Conservation (phyloP, 2,329 filamentous ascomycete species). For the Colletotrichum brevisporum region DNA sequence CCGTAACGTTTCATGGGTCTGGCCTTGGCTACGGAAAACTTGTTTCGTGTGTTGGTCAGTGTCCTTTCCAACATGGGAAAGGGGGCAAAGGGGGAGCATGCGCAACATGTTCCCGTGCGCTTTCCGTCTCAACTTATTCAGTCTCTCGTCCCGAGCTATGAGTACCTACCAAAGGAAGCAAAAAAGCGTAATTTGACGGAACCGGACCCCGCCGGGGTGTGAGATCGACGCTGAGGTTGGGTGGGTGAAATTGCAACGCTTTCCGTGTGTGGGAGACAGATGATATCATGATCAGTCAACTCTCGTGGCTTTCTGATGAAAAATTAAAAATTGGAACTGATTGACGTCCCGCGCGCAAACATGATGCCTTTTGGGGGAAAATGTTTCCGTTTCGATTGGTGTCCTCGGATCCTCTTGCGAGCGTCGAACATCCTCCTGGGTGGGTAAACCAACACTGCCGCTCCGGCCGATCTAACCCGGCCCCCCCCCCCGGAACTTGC, state of each 20-base stretch:
- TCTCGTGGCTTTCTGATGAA: too few species aligned
- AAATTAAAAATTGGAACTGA: too few species aligned
- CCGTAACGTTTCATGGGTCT: constrained; percentile 29
- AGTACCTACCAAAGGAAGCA: too few species aligned
- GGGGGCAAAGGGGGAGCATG: neutral
- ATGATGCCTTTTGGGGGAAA: neutral
- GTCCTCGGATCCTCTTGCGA: neutral
- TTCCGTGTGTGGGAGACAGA: too few species aligned
- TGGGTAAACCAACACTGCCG: neutral
- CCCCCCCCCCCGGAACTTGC: neutral
- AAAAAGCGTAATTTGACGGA: too few species aligned
- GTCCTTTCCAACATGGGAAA: neutral
- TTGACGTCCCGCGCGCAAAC: too few species aligned
- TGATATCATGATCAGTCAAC: too few species aligned
- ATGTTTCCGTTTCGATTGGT: constrained; percentile 5
- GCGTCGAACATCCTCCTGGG: neutral
- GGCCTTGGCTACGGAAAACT: constrained; percentile 22
- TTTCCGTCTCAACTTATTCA: neutral
- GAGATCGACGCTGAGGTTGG: too few species aligned
- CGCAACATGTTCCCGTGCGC: neutral
- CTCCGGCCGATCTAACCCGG: constrained; percentile 21
- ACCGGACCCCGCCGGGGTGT: too few species aligned
- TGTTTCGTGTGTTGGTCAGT: constrained; percentile 33
- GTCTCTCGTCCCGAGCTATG: too few species aligned
- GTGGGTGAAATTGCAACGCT: too few species aligned